Evolutionary conservation across 805 yeast species (phyloP), one percentile per base, ranked within the genome.

Genomic region (Suhomyces sp.): DNA sequence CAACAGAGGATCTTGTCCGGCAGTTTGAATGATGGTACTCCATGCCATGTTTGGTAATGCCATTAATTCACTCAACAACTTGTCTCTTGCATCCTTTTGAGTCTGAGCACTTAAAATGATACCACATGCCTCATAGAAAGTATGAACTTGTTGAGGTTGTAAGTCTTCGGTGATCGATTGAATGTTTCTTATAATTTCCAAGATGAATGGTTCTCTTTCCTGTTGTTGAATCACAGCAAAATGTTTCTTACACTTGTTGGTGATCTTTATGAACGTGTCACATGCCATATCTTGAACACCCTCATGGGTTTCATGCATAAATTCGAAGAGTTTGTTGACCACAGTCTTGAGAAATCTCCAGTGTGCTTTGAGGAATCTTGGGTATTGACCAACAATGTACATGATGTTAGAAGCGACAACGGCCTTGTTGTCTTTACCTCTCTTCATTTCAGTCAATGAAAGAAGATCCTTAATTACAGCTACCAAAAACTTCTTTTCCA

Each of bases 271-370:
- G 67, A 94, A 94, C 0, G 99, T 94, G 71, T 94, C 99, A 77
- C 99, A 94, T 7, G 99, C 99, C 99, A 94, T 94, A 71, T 94
- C 99, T 75, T 94, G 99, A 55, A 94, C 99, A 76, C 99, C 99
- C 71, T 93, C 99, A 71, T 94, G 99, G n/a, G 97, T 91, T 78
- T 94, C 99, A 75, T 94, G 98, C 99, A 94, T 94, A 65, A 94
- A 94, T 70, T 94, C 99, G 70, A 94, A 94, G 62, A 94, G 79
- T 71, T 94, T 94, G 72, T 89, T 86, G 54, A 94, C 93, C 43
- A 94, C 99, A 0, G 98, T 94, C 69, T 92, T 93, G 67, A 94
- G 75, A 63, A 94, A 94, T 69, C 89, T 91, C 99, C 99, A 94
- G 68, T 94, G 99, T 7, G 98, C 98, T 63, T 92, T 92, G 66